Conservation (phyloP, 192 early-diverging fungal genomes). For the Mortierella antarctica region DNA sequence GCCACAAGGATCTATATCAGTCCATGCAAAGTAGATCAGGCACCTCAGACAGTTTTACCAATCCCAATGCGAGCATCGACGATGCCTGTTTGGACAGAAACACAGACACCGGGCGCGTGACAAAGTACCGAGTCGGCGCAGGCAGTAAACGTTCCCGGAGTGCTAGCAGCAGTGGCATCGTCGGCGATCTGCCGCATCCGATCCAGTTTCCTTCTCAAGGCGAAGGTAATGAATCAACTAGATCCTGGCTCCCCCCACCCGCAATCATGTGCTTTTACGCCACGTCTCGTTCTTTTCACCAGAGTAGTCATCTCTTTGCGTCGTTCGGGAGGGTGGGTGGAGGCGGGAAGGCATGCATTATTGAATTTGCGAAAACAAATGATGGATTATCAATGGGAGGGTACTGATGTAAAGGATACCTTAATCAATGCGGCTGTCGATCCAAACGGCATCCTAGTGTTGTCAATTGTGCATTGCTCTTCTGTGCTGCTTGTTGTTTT, state of each 20-base stretch:
- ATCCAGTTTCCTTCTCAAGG: not conserved
- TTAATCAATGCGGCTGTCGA: not conserved
- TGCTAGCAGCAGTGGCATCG: constrained; percentile 9
- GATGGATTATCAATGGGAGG: no score
- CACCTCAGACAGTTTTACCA: not conserved
- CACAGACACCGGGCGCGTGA: constrained; percentile 12
- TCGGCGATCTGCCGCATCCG: constrained; percentile 4
- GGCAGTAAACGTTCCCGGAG: constrained; percentile 9
- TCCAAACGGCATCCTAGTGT: not conserved
- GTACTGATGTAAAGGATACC: no score
- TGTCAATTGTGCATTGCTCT: not conserved
- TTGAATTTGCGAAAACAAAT: no score
- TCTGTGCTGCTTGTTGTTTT: not conserved
- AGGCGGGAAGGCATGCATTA: no score
- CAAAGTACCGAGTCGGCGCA: constrained; percentile 9
- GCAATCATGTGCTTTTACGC: not conserved
- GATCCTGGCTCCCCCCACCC: not conserved
- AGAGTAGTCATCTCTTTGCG: no score
- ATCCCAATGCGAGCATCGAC: not conserved
- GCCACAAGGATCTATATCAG: constrained; percentile 42
- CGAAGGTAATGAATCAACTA: constrained; percentile 17
- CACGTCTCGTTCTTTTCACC: no score
- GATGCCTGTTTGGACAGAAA: constrained; percentile 23
- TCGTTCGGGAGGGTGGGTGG: no score
- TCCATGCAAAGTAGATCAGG: constrained; percentile 19